Percentiles rank a stretch among this genome's conserved stretches.
These are phyloP conservation scores for Lablab purpureus DNA, from an alignment of 306 rosid genomes.

Conservation along the genomic window DNA sequence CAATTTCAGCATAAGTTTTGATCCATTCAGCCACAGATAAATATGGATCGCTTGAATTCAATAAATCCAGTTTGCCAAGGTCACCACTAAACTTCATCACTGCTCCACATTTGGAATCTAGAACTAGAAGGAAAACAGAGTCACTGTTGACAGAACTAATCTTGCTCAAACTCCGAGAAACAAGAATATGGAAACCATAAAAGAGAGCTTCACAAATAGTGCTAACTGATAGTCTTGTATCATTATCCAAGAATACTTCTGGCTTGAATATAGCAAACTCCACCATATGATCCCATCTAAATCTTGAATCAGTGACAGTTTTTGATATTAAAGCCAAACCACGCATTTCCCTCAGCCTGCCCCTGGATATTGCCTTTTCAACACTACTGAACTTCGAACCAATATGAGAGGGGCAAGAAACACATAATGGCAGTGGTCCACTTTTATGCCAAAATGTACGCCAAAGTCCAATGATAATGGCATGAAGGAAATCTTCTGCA, in stretches of 20 bases:
- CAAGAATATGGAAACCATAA: conserved; percentile 89
- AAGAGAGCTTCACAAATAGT: conserved; percentile 85
- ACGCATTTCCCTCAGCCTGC: conserved; percentile 68
- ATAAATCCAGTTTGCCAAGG: conserved; percentile 74
- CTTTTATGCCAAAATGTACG: conserved; percentile 93
- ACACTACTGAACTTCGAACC: conserved; percentile 83
- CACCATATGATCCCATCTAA: conserved; percentile 85
- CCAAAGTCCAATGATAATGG: conserved; percentile 81
- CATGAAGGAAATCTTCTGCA: conserved; percentile 83
- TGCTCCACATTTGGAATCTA: conserved; percentile 77
- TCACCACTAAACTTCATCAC: conserved; percentile 87
- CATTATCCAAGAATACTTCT: conserved; percentile 65
- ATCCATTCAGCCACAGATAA: conserved; percentile 83
- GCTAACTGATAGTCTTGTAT: conserved; percentile 56
- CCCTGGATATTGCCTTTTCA: conserved; percentile 83
- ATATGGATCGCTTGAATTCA: conserved; percentile 71
- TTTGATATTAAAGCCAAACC: conserved; percentile 83
- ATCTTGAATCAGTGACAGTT: conserved; percentile 58
- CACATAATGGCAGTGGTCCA: conserved; percentile 74
- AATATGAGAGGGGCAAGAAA: conserved; percentile 74
- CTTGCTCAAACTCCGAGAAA: conserved; percentile 80
- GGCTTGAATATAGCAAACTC: conserved; percentile 77
- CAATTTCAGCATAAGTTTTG: conserved; percentile 66
- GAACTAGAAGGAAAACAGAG: conserved; percentile 74
- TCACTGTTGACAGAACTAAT: conserved; percentile 59